Evolutionary conservation across 2,329 filamentous ascomycete genomes (phyloP).

Genomic region (Stemphylium vesicarium): DNA sequence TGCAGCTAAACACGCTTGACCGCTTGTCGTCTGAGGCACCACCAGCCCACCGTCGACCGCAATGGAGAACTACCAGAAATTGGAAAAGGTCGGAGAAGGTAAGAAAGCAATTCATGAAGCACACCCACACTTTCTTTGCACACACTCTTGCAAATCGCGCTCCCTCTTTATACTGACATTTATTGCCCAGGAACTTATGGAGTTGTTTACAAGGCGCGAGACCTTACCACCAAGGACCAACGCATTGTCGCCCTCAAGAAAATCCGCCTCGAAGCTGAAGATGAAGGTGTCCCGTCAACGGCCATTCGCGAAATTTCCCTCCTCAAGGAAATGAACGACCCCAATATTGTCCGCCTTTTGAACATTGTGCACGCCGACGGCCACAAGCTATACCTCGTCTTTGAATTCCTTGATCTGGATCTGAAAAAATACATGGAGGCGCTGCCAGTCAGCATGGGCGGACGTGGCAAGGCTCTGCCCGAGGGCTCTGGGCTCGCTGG

Average conservation of each 20-base stretch:
- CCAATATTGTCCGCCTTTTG: conserved; percentile 84
- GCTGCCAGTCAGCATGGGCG: conserved; percentile 81
- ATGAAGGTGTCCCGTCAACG: conserved; percentile 90
- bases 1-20: conserved; percentile 18
- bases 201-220: conserved; percentile 92
- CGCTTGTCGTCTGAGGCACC: conserved; percentile 29
- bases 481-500: conserved; percentile 72
- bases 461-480: conserved; percentile 82
- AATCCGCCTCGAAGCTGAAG: conserved; percentile 92
- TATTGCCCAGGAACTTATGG: conserved; percentile 85
- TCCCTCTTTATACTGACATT: conserved; percentile 9
- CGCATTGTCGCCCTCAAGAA: conserved; percentile 94
- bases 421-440: conserved; percentile 97
- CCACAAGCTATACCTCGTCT: conserved; percentile 92
- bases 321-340: conserved; percentile 92
- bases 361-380: conserved; percentile 96
- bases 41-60: conserved; percentile 22
- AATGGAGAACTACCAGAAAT: conserved; percentile 97
- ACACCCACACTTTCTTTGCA: neutral
- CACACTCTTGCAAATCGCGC: neutral
- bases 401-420: conserved; percentile 89
- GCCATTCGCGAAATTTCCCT: conserved; percentile 94
- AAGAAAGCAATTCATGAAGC: conserved; percentile 22
- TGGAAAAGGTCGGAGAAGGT: conserved; percentile 98
- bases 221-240: conserved; percentile 75